Base-by-base conservation (phyloP, 345 rosid species). In the Excoecaria agallocha region DNA sequence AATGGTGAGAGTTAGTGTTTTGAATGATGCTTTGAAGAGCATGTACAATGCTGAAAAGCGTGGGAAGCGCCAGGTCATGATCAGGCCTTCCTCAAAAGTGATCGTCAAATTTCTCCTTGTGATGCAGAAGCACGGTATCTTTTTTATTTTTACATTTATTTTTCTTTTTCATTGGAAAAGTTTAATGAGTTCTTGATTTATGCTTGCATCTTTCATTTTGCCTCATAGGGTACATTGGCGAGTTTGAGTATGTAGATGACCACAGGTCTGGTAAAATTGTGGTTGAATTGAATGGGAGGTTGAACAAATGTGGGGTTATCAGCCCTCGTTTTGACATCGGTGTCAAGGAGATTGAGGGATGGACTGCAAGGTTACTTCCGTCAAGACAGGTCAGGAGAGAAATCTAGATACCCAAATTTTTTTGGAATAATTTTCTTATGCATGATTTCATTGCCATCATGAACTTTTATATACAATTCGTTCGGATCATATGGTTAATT, bases 281-380 rank as follows among this genome's bases (percentile, higher is more conserved):
- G 24, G 82, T 79, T 3, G 82, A 79, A 48, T 43, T 79, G 60
- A 79, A 79, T 43, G 82, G 82, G 15, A 69, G 82, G 71, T 24
- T 79, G 67, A 79, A 79, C 78, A 79, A 79, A 19, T 79, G 82
- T 60, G 82, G 82, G n/a, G 82, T 79, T 30, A 79, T 79, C 57
- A 79, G 82, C 38, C 82, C 82, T 57, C 79, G 82, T 48, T 79
- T 79, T 59, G 82, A 79, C 45, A 58, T 79, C 5, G 82, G 82
- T 17, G 82, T 79, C 12, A 79, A 79, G 82, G 82, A 79, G 66
- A 71, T 79, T 15, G 82, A 75, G 30, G 73, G 79, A 15, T 79
- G 82, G 82, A 79, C 82, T 66, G 82, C 82, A 19, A 70, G 82
- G 59, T 51, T 79, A 64, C 79, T 79, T 8, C 82, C 82, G 8